Evolutionary conservation across 768 basidiomycete species (phyloP).

Genomic region (Megacollybia marginata): DNA sequence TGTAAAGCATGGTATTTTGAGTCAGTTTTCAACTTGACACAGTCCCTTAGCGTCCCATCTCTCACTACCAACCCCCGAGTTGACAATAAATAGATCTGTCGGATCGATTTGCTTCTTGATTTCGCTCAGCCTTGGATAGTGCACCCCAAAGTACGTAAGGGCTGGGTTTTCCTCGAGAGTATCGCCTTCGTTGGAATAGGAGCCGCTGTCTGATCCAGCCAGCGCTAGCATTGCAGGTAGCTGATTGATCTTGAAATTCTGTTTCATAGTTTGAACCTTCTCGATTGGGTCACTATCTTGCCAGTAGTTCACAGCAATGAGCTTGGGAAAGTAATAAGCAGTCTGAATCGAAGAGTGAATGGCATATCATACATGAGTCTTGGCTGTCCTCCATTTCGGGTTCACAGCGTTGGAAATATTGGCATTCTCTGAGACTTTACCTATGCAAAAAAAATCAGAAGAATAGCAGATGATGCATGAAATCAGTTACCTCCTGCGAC

Average conservation of each 20-base stretch:
- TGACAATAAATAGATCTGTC: constrained; percentile 34
- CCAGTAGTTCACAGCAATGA: not conserved
- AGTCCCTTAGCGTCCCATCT: constrained; percentile 39
- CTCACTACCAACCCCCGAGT: constrained; percentile 41
- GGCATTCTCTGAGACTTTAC: too few relatives aligned
- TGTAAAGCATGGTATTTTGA: too few relatives aligned
- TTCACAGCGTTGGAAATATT: too few relatives aligned
- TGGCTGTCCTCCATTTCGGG: too few relatives aligned
- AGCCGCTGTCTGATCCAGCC: constrained; percentile 26
- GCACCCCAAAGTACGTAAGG: constrained; percentile 38
- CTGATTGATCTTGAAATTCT: constrained; percentile 11
- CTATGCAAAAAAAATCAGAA: too few relatives aligned
- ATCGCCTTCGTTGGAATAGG: constrained; percentile 44
- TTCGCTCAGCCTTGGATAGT: constrained; percentile 28
- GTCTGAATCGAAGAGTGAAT: too few relatives aligned
- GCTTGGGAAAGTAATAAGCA: too few relatives aligned
- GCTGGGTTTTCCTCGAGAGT: constrained; percentile 28
- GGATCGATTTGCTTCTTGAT: constrained; percentile 44
- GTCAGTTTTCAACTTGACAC: too few relatives aligned
- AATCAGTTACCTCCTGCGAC: too few relatives aligned
- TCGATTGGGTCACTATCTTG: constrained; percentile 6
- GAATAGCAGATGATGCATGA: too few relatives aligned
- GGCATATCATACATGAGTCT: too few relatives aligned
- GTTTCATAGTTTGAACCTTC: constrained; percentile 6
- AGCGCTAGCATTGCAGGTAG: constrained; percentile 18